phyloP scores from a whole-genome alignment of 257 asterid species.

The Gentiana straminea region DNA sequence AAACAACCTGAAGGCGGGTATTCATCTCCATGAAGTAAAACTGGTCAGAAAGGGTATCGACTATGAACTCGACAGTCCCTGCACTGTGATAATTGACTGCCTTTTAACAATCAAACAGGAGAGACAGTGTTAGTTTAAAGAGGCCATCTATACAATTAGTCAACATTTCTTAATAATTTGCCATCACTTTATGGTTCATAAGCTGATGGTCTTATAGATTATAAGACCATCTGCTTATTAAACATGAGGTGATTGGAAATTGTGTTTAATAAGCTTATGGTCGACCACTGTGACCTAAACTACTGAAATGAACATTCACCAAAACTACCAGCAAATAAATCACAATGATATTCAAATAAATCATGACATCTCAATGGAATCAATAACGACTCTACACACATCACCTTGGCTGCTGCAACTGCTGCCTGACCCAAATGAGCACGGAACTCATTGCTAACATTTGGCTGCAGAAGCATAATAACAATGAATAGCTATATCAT shows the following conservation, averaged over 20 bases:
- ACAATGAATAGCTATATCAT: conserved; percentile 4
- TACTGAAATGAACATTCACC: not conserved
- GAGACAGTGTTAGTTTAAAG: conserved; percentile 9
- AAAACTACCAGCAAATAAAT: conserved; percentile 1
- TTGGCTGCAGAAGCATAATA: conserved; percentile 60
- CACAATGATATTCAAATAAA: conserved; percentile 1
- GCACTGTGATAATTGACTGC: conserved; percentile 90
- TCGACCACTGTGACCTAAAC: too few species aligned
- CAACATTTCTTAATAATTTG: too few species aligned
- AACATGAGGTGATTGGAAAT: too few species aligned
- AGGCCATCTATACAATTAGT: too few species aligned
- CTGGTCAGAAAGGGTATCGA: conserved; percentile 76
- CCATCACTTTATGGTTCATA: too few species aligned
- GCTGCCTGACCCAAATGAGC: conserved; percentile 90
- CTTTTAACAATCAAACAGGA: conserved; percentile 32
- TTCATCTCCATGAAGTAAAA: conserved; percentile 99
- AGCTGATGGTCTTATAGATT: too few species aligned
- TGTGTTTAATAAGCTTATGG: too few species aligned
- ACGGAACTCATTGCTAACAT: conserved; percentile 53
- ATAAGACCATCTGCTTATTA: too few species aligned
- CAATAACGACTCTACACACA: conserved; percentile 9
- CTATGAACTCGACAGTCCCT: conserved; percentile 95
- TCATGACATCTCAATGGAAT: conserved; percentile 11
- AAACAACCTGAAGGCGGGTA: conserved; percentile 95
- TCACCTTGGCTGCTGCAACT: conserved; percentile 97